Conservation (phyloP, 2,329 filamentous ascomycete genomes). For the Diplocarpon mali region DNA sequence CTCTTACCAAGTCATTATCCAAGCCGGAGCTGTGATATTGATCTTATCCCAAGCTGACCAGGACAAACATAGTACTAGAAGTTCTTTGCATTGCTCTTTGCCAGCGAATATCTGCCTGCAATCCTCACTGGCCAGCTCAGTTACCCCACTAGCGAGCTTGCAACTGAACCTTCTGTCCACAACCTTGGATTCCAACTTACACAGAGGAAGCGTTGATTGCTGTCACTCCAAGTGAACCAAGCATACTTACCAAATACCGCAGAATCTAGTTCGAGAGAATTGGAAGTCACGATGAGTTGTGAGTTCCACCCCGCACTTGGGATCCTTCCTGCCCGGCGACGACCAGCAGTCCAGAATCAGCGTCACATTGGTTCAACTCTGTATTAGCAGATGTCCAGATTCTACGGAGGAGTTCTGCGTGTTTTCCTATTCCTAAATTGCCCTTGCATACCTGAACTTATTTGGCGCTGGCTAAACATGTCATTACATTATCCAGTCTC, state of each 20-base stretch:
- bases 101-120: background rate
- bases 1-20: too few species aligned
- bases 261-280: background rate
- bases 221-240: too few species aligned
- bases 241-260: too few species aligned
- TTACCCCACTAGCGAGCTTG: slow-evolving; percentile 10
- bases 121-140: background rate
- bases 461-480: slow-evolving; percentile 7
- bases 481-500: slow-evolving; percentile 45
- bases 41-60: too few species aligned
- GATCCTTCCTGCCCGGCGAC: background rate
- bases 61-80: background rate
- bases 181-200: background rate
- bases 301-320: slow-evolving; percentile 15
- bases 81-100: background rate
- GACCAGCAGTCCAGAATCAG: background rate
- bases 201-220: too few species aligned
- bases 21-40: too few species aligned
- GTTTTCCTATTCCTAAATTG: slow-evolving; percentile 1
- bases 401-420: background rate
- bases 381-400: slow-evolving; percentile 9
- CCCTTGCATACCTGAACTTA: slow-evolving; percentile 3
- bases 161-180: slow-evolving; percentile 3
- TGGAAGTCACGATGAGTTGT: slow-evolving; percentile 27
- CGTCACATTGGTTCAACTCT: background rate